Base-by-base conservation (phyloP, 176 grass and related monocot genomes). In the Musa schizocarpa region DNA sequence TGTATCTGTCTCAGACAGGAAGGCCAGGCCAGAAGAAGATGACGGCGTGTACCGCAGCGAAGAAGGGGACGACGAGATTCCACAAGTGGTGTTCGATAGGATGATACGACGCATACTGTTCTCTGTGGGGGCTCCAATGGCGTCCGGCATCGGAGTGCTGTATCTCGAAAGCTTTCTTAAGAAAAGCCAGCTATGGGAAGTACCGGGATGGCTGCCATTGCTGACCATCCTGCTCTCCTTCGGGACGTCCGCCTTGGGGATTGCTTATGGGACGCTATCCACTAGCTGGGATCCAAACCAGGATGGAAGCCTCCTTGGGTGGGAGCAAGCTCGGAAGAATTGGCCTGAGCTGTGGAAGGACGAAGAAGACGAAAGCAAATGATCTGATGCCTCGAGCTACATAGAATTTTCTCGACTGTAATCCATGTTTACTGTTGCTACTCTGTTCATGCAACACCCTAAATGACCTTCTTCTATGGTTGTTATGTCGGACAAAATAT, bases 291-390 rank as follows among this genome's bases (percentile, higher is more conserved):
- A 93, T 81, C 85, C 88, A 2, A 83, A 90, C 1, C 87, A 26
- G 76, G 86, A 93, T 61, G 94, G 94, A 0, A 93, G 88, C n/a
- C 53, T 93, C 49, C 84, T 97, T 52, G 94, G 94, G 20, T 34
- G 92, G 73, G 90, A 97, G 26, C 85, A 97, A 71, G 86, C 74
- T 48, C 55, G 77, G 74, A 61, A 81, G 52, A 93, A 97, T 77
- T 93, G 93, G 90, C 83, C 88, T 52, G 90, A 83, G 84, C 77
- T 97, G 48, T 97, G 93, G 93, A 83, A 88, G 68, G 93, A 96
- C 9, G 86, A 92, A 17, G 76, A 61, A 12, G 69, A 91, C 0
- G 83, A 78, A 13, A 86, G 17, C 17, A 61, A 61, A 21, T 61
- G 57, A 61, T 7, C 3, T 20, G 67, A 69, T 43, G 34, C 34